Conservation (phyloP, 352 stramenopile species). For the Globisporangium cederbergense region DNA sequence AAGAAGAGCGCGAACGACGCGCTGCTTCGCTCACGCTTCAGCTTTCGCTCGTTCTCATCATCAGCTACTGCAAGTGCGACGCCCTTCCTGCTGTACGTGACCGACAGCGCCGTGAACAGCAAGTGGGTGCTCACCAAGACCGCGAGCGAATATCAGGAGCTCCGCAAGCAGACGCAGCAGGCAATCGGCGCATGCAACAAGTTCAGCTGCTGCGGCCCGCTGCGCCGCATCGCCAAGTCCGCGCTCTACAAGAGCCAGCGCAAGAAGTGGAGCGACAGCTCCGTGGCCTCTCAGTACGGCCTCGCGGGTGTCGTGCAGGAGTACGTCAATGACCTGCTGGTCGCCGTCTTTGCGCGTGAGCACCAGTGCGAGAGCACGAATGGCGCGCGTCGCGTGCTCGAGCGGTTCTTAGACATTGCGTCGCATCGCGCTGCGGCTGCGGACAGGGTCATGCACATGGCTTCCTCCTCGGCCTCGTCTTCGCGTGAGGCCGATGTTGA, state of each 20-base stretch:
- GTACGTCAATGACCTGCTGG: slow-evolving; percentile 60
- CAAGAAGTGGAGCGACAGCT: slow-evolving; percentile 29
- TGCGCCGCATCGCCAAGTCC: slow-evolving; percentile 52
- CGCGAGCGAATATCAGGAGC: slow-evolving; percentile 35
- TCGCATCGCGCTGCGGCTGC: slow-evolving; percentile 17
- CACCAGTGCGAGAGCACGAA: slow-evolving; percentile 37
- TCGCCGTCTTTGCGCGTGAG: slow-evolving; percentile 31
- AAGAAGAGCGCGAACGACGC: slow-evolving; percentile 29
- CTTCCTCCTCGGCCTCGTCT: not conserved
- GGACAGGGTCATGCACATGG: slow-evolving; percentile 8
- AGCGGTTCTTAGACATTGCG: slow-evolving; percentile 52
- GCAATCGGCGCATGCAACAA: slow-evolving; percentile 33
- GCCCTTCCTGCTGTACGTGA: slow-evolving; percentile 74
- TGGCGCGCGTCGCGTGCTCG: slow-evolving; percentile 32
- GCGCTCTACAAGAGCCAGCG: slow-evolving; percentile 36
- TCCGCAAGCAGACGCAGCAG: slow-evolving; percentile 38
- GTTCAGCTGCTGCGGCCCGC: slow-evolving; percentile 48
- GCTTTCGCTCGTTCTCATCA: slow-evolving; percentile 1
- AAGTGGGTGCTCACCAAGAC: slow-evolving; percentile 73
- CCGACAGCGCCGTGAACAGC: slow-evolving; percentile 54
- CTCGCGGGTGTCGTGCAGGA: slow-evolving; percentile 53
- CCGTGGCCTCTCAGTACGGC: slow-evolving; percentile 34
- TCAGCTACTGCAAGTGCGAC: slow-evolving; percentile 6
- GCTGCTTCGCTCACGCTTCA: slow-evolving; percentile 12
- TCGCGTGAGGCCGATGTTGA: not conserved